phyloP scores from a whole-genome alignment of 306 rosid species.

The Castanopsis chinensis region DNA sequence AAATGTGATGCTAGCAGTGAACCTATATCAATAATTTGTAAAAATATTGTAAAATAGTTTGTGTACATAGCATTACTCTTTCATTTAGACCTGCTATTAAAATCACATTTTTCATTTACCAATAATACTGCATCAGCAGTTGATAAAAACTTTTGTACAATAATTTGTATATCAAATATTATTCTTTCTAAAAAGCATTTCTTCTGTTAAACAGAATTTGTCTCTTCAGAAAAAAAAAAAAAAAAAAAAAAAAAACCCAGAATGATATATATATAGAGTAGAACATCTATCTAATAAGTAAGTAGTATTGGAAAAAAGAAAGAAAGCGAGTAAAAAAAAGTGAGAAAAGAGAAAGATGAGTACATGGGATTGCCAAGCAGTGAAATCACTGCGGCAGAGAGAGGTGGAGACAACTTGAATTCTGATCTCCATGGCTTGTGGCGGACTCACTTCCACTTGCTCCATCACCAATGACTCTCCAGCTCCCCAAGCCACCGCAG shows the following conservation, averaged over 20 bases:
- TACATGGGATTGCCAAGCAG: slow-evolving; percentile 93
- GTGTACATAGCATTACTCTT: accelerated
- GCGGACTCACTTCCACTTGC: slow-evolving; percentile 75
- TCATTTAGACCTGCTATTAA: no score
- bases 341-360: not conserved
- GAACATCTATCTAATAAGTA: not conserved
- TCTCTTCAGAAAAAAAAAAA: no score
- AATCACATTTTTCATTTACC: no score
- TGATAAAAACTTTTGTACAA: no score
- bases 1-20: no score
- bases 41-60: no score
- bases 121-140: accelerated
- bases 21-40: no score
- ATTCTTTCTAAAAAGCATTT: no score
- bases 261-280: not conserved
- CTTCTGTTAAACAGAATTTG: no score
- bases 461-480: slow-evolving; percentile 77
- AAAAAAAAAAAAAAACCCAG: not conserved
- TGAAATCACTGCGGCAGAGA: slow-evolving; percentile 89
- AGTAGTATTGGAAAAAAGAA: not conserved
- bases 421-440: slow-evolving; percentile 74
- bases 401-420: slow-evolving; percentile 80
- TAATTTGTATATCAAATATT: accelerated
- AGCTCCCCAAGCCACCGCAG: slow-evolving; percentile 96
- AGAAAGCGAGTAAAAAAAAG: not conserved